Evolutionary conservation across 495 filamentous ascomycete species (phyloP), one percentile per base, ranked within the genome.

Genomic region (Aspergillus indologenus): DNA sequence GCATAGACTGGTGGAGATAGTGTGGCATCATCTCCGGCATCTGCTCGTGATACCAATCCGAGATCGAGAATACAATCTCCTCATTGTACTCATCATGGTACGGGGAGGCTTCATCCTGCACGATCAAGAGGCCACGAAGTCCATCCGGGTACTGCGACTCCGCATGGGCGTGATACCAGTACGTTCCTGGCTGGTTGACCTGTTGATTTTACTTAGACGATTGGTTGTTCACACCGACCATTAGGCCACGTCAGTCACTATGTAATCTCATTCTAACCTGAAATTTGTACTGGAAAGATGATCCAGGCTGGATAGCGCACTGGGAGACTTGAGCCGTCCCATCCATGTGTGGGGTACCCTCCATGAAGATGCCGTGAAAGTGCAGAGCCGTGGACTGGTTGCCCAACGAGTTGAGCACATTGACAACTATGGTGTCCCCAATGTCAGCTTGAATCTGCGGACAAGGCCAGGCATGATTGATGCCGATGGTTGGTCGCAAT

Each of bases 121-220:
- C 76, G 50, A 94, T 85, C 34, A 95, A 68, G 1, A 89, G 74
- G 2, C 87, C 89, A 54, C 88, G 81, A 31, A 91, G 77, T 12
- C 90, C 90, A 71, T 95, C 90, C 1, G 90, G 88, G 61, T 92
- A 93, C 64, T 92, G 90, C 1, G 81, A 87, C 60, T 74, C 75
- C 22, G 78, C 73, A 66, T 93, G 90, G 3, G 87, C 89, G 68
- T 93, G 90, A 65, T 92, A 93, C 90, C 90, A 93, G 75, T 90
- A 93, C 2, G 89, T 90, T 44, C 90, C 90, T 1, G 86, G 82
- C 75, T 91, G 87, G 54, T 89, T 74, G 21, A 87, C 70, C 88
- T 75, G 43, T 45, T 34, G 29, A n/a, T n/a, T n/a, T n/a, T n/a
- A n/a, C n/a, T n/a, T n/a, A n/a, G n/a, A n/a, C n/a, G n/a, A n/a